Evolutionary conservation across 192 early-diverging fungal species (phyloP), one percentile per base, ranked within the genome.

Genomic region (Chytriomyces confervae): DNA sequence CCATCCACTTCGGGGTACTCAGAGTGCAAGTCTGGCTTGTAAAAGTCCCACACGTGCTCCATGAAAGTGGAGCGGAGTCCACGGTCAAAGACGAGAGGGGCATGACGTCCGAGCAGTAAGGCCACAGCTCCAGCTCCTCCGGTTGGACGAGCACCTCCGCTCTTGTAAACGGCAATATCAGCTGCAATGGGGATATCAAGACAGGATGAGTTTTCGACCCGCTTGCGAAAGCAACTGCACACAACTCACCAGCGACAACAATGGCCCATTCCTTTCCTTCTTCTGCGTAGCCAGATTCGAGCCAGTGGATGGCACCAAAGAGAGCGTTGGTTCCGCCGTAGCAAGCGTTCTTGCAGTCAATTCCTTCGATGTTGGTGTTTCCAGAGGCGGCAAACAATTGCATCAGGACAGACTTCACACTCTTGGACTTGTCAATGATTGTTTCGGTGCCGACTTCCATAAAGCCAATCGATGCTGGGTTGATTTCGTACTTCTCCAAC

Each of bases 1-100:
- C 98, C 98, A 83, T 99, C 98, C 62, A 99, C 98, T 48, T 91
- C 92, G 65, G 98, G 98, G 88, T 94, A 99, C 85, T 99, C 98
- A 71, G 94, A 95, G 72, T 92, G 91, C 78, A 98, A 89, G 87
- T 99, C 91, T 71, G 98, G 96, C 92, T 99, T 99, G 91, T 98
- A 99, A 76, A 99, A 99, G 79, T 99, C 98, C 85, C 95, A 99
- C 53, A 91, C 92, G 85, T 99, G 95, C 82, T 95, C 94, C 94
- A 99, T 97, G 84, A 97, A 93, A 44, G 95, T 96, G 60, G 89
- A 83, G 49, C 96, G 92, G 57, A 98, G 86, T 77, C 92, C 91
- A 43, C 86, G 89, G 85, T 99, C 98, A 82, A 98, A 87, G 44
- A 96, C 96, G 50, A 99, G 84, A 23, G 95, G 95, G 10, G 98